Percentiles rank a stretch among this genome's conserved stretches.
Conservation (phyloP, 352 stramenopile genomes). For the Pythium phragmiticola region DNA sequence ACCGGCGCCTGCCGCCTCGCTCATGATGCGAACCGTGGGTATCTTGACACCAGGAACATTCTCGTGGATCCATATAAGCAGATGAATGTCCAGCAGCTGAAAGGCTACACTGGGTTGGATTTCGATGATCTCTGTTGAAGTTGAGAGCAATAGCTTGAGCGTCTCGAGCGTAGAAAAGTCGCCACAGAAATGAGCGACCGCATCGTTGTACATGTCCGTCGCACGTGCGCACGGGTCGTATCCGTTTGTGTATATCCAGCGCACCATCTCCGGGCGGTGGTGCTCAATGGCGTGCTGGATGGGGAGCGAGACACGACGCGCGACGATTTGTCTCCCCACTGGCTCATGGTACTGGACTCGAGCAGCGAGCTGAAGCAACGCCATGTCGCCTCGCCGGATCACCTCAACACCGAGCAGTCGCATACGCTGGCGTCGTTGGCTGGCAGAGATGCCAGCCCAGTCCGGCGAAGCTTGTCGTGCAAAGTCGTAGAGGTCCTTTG, state of each 20-base stretch:
- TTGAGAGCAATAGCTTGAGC: constrained; percentile 5
- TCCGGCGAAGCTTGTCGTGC: neutral
- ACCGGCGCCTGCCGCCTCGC: constrained; percentile 6
- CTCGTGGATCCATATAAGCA: constrained; percentile 9
- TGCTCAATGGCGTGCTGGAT: constrained; percentile 18
- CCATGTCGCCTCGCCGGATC: constrained; percentile 12
- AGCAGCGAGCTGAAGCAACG: constrained; percentile 12
- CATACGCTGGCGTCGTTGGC: constrained; percentile 16
- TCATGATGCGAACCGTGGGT: constrained; percentile 11
- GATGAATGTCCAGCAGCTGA: constrained; percentile 4
- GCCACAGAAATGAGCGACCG: constrained; percentile 11
- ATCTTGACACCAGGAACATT: constrained; percentile 7
- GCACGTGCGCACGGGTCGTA: neutral
- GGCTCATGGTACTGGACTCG: constrained; percentile 6
- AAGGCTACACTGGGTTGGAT: constrained; percentile 1
- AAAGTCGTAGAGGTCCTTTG: constrained; percentile 15
- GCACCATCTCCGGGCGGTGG: constrained; percentile 14
- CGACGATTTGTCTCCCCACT: constrained; percentile 9
- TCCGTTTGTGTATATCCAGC: constrained; percentile 10
- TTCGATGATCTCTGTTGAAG: neutral
- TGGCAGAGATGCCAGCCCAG: constrained; percentile 1
- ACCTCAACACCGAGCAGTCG: constrained; percentile 17
- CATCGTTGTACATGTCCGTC: constrained; percentile 11
- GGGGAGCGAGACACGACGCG: constrained; percentile 11
- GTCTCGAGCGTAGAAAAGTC: constrained; percentile 13